Percentiles rank a stretch among this genome's conserved stretches.
Evolutionary conservation across 257 asterid genomes (phyloP).

Genomic region (Nyctanthes arbortristis): DNA sequence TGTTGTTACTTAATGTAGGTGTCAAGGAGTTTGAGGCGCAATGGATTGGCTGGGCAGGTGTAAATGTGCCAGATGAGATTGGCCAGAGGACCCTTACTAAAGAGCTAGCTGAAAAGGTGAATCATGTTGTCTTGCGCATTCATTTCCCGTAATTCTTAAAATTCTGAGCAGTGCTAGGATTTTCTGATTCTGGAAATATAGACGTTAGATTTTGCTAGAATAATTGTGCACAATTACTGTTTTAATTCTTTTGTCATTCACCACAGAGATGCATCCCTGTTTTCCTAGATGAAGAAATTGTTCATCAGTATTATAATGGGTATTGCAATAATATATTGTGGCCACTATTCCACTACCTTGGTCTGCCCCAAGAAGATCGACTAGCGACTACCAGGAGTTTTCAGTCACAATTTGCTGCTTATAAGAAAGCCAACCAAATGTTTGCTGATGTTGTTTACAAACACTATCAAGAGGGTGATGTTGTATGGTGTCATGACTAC

Average conservation of each 20-base stretch:
- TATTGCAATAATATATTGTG: conserved; percentile 89
- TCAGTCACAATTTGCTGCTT: conserved; percentile 87
- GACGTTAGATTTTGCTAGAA: conserved; percentile 2
- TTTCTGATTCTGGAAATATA: conserved; percentile 8
- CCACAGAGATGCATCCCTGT: conserved; percentile 90
- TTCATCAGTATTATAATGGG: conserved; percentile 92
- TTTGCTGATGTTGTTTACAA: conserved; percentile 85
- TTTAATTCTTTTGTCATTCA: conserved; percentile 19
- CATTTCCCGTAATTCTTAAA: conserved; percentile 5
- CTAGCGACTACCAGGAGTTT: conserved; percentile 92
- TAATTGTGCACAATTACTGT: conserved; percentile 14
- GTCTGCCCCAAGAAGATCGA: conserved; percentile 96
- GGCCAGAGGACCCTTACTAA: conserved; percentile 78
- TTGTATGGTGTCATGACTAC: conserved; percentile 96
- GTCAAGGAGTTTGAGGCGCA: conserved; percentile 88
- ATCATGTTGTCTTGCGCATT: conserved; percentile 12
- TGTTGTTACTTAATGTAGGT: conserved; percentile 47
- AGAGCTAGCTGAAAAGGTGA: conserved; percentile 89
- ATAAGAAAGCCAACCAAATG: conserved; percentile 85
- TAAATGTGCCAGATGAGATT: conserved; percentile 86
- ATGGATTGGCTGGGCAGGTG: conserved; percentile 99
- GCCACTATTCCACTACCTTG: conserved; percentile 93
- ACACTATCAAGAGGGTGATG: conserved; percentile 88
- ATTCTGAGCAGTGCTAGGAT: background rate
- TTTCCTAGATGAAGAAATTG: conserved; percentile 87